Percentiles rank a stretch among this genome's conserved stretches.
Evolutionary conservation across 208 protist species (phyloP).

Genomic region (Wallacemonas collosoma): DNA sequence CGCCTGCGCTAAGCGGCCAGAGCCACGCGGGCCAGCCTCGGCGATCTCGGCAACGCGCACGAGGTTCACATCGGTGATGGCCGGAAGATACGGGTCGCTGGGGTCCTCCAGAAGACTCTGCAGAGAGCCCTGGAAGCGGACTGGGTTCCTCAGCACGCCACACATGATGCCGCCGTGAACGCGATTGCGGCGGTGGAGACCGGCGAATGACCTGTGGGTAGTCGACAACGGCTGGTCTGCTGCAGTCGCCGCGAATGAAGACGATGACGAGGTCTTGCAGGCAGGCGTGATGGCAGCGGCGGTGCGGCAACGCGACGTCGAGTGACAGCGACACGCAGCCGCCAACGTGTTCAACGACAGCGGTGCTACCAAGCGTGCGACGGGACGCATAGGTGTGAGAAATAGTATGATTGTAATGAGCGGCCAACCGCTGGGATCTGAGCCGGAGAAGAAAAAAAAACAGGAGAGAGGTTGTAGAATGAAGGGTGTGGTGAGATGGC

Average conservation of each 20-base stretch:
- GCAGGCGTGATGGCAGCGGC: too few species aligned
- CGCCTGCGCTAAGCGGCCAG: constrained; percentile 19
- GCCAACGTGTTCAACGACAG: not conserved
- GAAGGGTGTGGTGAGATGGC: too few species aligned
- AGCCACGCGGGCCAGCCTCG: constrained; percentile 14
- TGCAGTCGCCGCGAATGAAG: too few species aligned
- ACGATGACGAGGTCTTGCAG: too few species aligned
- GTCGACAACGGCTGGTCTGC: too few species aligned
- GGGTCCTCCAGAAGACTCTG: constrained; percentile 49
- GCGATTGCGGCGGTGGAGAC: not conserved
- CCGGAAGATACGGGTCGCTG: constrained; percentile 53
- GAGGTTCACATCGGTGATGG: constrained; percentile 57
- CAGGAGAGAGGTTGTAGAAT: too few species aligned
- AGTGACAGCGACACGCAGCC: not conserved
- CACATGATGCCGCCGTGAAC: not conserved
- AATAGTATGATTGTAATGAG: not conserved
- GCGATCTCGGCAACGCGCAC: constrained; percentile 45
- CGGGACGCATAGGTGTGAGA: not conserved
- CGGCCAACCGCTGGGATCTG: too few species aligned
- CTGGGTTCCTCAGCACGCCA: not conserved
- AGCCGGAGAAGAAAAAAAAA: too few species aligned
- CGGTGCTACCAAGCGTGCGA: not conserved
- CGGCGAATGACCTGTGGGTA: not conserved
- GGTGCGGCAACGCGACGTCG: too few species aligned
- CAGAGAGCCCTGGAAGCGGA: constrained; percentile 46